Base-by-base conservation (phyloP, 768 basidiomycete genomes). In the Dioszegia crocea region DNA sequence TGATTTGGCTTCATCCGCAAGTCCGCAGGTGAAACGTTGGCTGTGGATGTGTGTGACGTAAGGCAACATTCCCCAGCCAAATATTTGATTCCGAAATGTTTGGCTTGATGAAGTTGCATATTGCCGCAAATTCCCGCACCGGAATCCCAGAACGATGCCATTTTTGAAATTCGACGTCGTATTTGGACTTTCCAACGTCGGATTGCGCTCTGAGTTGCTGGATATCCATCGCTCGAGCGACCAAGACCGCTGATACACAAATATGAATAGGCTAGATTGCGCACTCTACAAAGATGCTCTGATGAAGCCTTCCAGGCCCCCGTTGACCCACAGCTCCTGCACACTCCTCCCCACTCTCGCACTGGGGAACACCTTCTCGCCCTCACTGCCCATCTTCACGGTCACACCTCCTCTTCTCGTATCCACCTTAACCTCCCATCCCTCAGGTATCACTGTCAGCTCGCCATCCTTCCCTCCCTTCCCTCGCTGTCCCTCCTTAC, bases 241-340 rank as follows among this genome's bases (percentile, higher is more conserved):
- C n/a, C n/a, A n/a, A n/a, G n/a, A n/a, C n/a, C n/a, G n/a, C n/a
- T n/a, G n/a, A n/a, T n/a, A n/a, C n/a, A n/a, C n/a, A n/a, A n/a
- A n/a, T n/a, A n/a, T n/a, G n/a, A n/a, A n/a, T n/a, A n/a, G n/a
- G n/a, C n/a, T 41, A 56, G 33, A 30, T 39, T 27, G 5, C n/a
- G 19, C n/a, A 33, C 8, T 26, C 51, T 67, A 75, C 50, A 73
- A 59, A 17, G 72, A 74, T 47, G 76, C 79, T 61, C 76, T 73
- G 56, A 97, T 89, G 74, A 85, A 96, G 1, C 91, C 91, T 70
- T 98, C 94, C 57, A 98, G 77, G 6, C 93, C 92, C 8, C 90
- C 92, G 64, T 90, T 93, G 14, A 93, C 82, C 96, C 96, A 98
- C 41, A 99, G 80, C 78, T 99, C 94, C 79, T 99, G 96, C 47